Percentiles rank a stretch among this genome's conserved stretches.
These are phyloP conservation scores for Salix purpurea DNA, from an alignment of 345 rosid species.

Conservation along the genomic window DNA sequence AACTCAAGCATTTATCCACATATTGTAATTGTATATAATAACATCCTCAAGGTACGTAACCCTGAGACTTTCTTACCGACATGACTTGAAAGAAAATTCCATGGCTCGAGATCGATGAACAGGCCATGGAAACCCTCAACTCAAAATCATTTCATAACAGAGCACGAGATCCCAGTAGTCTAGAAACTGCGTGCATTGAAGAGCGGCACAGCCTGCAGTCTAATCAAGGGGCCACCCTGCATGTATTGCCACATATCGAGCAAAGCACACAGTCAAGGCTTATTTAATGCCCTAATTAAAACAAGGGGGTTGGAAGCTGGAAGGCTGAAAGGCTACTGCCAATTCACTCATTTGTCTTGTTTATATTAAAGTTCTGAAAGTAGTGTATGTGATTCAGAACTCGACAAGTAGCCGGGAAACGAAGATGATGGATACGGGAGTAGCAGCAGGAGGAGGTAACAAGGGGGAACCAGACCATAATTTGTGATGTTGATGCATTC, in stretches of 20 bases:
- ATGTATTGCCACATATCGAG: neutral
- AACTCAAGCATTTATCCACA: neutral
- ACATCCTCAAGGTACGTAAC: no score
- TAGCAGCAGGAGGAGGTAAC: neutral
- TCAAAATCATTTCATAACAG: neutral
- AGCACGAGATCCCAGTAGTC: slow-evolving; percentile 8
- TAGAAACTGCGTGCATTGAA: neutral
- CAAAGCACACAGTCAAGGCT: no score
- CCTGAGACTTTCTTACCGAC: no score
- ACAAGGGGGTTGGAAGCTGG: neutral
- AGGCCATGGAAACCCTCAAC: neutral
- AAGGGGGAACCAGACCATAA: no score
- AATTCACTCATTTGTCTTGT: no score
- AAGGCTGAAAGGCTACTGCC: neutral
- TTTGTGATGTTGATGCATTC: neutral
- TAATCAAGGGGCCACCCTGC: neutral
- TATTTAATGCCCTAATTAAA: no score
- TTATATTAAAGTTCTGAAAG: no score
- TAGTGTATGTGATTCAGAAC: neutral
- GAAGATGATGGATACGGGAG: neutral
- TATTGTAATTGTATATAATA: no score
- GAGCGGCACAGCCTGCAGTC: neutral
- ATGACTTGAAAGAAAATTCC: neutral
- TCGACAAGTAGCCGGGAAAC: neutral
- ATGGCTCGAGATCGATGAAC: neutral